These are phyloP conservation scores for Sextonia rubra DNA, from an alignment of 164 flowering plant genomes.

Conservation along the genomic window DNA sequence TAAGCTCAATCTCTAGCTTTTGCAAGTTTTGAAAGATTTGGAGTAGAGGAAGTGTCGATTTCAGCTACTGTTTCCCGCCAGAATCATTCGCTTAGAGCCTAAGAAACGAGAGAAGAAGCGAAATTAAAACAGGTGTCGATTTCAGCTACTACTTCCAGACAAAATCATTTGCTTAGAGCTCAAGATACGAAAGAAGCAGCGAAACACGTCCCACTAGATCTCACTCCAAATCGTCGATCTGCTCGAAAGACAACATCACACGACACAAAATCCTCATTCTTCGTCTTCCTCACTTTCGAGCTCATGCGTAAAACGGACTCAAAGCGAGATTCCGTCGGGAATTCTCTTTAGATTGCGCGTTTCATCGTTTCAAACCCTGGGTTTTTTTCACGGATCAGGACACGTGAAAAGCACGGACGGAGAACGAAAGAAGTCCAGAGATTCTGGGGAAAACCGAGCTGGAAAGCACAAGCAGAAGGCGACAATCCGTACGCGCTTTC, in stretches of 20 bases:
- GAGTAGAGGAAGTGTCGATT: background rate
- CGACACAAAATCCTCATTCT: too few species aligned
- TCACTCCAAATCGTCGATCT: too few species aligned
- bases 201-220: too few species aligned
- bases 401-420: background rate
- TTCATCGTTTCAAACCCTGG: background rate
- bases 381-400: background rate
- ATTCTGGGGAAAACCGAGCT: background rate
- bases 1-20: background rate
- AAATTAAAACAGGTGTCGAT: background rate
- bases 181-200: too few species aligned
- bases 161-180: background rate
- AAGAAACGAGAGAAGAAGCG: too few species aligned
- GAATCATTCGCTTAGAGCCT: background rate
- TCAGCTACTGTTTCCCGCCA: too few species aligned
- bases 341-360: background rate
- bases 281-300: background rate
- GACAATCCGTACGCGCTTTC: background rate
- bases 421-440: background rate
- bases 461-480: background rate
- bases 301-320: too few species aligned
- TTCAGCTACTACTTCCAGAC: background rate
- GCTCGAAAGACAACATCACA: too few species aligned
- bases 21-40: background rate
- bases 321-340: background rate